Evolutionary conservation across 805 yeast genomes (phyloP), one percentile per base, ranked within the genome.

Genomic region (Ogataea henricii): DNA sequence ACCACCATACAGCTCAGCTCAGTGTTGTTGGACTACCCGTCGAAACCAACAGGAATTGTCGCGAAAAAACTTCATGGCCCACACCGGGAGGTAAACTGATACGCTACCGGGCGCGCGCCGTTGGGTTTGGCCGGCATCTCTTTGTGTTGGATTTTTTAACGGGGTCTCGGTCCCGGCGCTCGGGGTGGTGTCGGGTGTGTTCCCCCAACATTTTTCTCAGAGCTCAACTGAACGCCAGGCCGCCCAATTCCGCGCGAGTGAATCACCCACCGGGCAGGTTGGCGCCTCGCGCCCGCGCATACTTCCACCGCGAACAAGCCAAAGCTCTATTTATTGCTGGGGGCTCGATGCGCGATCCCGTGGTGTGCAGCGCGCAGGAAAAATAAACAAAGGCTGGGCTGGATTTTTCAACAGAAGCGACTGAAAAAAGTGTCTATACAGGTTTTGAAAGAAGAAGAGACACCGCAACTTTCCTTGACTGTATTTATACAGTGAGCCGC

Each of bases 191-290:
- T 37, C 30, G 40, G 40, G 40, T 37, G 40, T 37, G 40, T 21
- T 44, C 34, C 38, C 32, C 35, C 29, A 21, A 34, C 42, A 43
- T 30, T 48, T 45, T 47, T 48, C 46, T 48, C 40, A 45, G 36
- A 40, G 16, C 37, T 33, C 40, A 37, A 25, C 40, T 48, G 46
- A 44, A 41, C 40, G 20, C 20, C 35, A 14, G 35, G 20, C 20
- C 20, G 35, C 20, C 20, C 35, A 18, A 32, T 14, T 14, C 20
- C 20, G 35, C 35, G 35, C 20, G 35, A 27, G 35, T 32, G 35
- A 17, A 14, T 16, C 35, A 16, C 35, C 12, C 21, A 14, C 35
- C 35, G 18, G 35, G 35, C 35, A 17, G 35, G 6, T 14, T n/a
- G 33, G 9, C 26, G 26, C 26, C 26, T 23, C 26, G 26, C 26